Conservation (phyloP, 78 protist genomes). For the Acrasis kona region DNA sequence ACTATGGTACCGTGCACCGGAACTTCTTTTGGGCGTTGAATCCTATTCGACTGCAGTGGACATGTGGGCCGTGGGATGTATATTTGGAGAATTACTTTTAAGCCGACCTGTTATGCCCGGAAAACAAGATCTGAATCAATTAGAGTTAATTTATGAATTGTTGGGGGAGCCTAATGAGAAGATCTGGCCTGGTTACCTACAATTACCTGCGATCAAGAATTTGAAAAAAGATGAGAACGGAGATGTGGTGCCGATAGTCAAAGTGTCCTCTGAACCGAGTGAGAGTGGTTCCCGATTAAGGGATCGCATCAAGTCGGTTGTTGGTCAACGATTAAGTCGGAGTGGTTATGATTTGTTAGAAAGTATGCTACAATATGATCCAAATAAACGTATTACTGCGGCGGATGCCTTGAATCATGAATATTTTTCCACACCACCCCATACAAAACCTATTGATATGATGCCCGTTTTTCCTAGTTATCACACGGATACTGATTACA, state of each 20-base stretch:
- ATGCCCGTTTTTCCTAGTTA: constrained; percentile 4
- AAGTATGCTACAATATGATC: constrained; percentile 23
- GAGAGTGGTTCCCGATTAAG: too few relatives aligned
- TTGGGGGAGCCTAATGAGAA: not conserved
- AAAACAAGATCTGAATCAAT: not conserved
- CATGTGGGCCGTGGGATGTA: constrained; percentile 74
- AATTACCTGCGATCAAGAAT: too few relatives aligned
- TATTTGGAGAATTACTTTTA: constrained; percentile 8
- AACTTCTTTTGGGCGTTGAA: constrained; percentile 61
- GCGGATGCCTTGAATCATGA: constrained; percentile 11
- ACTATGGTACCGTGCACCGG: constrained; percentile 92
- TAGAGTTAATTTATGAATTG: not conserved
- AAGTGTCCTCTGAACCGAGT: too few relatives aligned
- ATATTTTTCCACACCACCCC: not conserved
- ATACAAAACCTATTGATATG: not conserved
- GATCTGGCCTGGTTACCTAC: not conserved
- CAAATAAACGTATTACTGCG: constrained; percentile 17
- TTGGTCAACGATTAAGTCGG: too few relatives aligned
- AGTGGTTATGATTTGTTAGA: constrained; percentile 18
- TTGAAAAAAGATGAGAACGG: too few relatives aligned
- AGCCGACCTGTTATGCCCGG: not conserved
- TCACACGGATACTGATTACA: too few relatives aligned
- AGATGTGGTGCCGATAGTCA: too few relatives aligned
- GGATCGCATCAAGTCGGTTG: too few relatives aligned
- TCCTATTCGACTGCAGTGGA: constrained; percentile 60